Evolutionary conservation across 495 filamentous ascomycete genomes (phyloP), one percentile per base, ranked within the genome.

Genomic region (Arthonia radiata): DNA sequence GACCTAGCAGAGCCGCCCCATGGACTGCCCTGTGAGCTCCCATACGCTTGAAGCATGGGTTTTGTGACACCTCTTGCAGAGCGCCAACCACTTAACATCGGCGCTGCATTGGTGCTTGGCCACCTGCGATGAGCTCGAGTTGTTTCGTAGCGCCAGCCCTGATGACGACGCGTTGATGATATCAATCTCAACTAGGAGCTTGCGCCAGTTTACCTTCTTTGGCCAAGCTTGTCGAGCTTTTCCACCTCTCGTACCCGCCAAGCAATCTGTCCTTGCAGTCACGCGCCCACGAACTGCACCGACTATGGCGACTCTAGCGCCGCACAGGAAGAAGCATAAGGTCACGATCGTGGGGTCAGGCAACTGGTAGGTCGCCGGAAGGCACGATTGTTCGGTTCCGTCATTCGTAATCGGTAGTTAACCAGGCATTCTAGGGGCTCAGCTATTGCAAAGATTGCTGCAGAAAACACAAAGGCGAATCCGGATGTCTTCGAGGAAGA

Each of bases 401-500:
- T 9, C 18, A 16, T 16, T 18, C 15, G 6, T 6, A 14, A 11
- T 18, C 25, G 23, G 12, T 19, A 8, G 15, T 9, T 14, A 11
- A 10, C 32, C 26, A 24, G 26, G 9, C 15, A 15, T 15, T 37
- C 28, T 30, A 82, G 76, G 78, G 89, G 89, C 36, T 83, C 77
- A 22, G 81, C 86, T 23, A 93, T 99, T 44, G 71, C 82, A 38
- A 99, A 99, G 52, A 83, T 99, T 33, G 60, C 91, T 27, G 81
- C 86, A 31, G 81, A 99, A 52, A 94, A 90, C 51, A 71, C 79
- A 13, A 57, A 57, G 30, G 66, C 56, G 35, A 60, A 93, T 48
- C 55, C 67, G 0, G 64, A 76, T 16, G 35, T 90, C 24, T 99
- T 94, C 44, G 71, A 93, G 35, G 50, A 67, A 37, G 63, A 80